Evolutionary conservation across 1,284 basidiomycete genomes (phyloP).

Genomic region (Trichosporon sp.): DNA sequence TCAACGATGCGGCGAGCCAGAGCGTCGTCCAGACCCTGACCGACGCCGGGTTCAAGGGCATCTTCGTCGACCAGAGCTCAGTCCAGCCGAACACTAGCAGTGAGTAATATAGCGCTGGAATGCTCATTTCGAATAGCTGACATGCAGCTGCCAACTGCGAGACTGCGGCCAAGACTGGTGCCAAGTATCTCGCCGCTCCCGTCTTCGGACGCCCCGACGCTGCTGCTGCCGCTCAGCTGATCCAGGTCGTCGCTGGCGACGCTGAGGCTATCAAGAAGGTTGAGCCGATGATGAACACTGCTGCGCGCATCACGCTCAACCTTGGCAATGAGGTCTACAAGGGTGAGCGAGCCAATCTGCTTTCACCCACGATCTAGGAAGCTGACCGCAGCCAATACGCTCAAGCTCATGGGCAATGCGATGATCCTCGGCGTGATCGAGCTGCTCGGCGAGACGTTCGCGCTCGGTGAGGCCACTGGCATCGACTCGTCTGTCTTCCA

Average conservation of each 20-base stretch:
- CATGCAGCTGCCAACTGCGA: conserved; percentile 23
- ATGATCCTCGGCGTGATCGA: conserved; percentile 38
- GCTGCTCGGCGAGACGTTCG: conserved; percentile 36
- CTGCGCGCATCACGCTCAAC: conserved; percentile 26
- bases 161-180: conserved; percentile 22
- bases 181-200: conserved; percentile 29
- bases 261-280: conserved; percentile 18
- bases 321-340: conserved; percentile 35
- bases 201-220: conserved; percentile 36
- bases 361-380: background rate
- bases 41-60: conserved; percentile 7
- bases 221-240: conserved; percentile 28
- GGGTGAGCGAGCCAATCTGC: conserved; percentile 19
- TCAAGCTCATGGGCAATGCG: conserved; percentile 42
- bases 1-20: conserved; percentile 31
- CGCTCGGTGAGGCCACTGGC: conserved; percentile 33
- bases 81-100: conserved; percentile 31
- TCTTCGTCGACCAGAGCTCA: conserved; percentile 33
- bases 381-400: conserved; percentile 25
- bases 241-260: conserved; percentile 28
- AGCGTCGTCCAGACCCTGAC: conserved; percentile 24
- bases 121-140: background rate
- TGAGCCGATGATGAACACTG: conserved; percentile 19
- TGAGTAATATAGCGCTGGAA: conserved; percentile 15
- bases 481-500: conserved; percentile 27